Evolutionary conservation across 1,284 basidiomycete species (phyloP).

Genomic region (Pseudozyma pruni): DNA sequence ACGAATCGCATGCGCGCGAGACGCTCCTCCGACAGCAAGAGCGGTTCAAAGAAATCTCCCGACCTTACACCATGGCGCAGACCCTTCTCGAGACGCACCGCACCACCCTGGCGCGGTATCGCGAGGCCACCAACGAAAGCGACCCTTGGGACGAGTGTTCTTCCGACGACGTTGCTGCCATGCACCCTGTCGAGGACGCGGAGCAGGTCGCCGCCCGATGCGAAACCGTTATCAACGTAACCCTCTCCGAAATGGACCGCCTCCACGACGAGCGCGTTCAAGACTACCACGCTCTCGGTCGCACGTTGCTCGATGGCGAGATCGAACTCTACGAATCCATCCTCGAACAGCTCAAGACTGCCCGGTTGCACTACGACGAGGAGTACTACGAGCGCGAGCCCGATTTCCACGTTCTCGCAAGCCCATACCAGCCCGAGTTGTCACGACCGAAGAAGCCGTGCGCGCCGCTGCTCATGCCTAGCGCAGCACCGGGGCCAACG

Average conservation of each 20-base stretch:
- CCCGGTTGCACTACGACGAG: slow-evolving; percentile 36
- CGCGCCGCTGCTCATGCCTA: slow-evolving; percentile 33
- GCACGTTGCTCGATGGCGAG: slow-evolving; percentile 45
- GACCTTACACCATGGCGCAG: slow-evolving; percentile 79
- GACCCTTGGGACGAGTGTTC: slow-evolving; percentile 14
- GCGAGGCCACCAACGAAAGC: slow-evolving; percentile 67
- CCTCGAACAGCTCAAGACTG: slow-evolving; percentile 32
- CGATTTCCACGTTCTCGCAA: slow-evolving; percentile 23
- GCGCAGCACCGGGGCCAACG: slow-evolving; percentile 9
- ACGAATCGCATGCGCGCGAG: slow-evolving; percentile 79
- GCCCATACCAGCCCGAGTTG: slow-evolving; percentile 30
- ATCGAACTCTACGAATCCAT: slow-evolving; percentile 53
- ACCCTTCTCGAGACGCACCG: slow-evolving; percentile 75
- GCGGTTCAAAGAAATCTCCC: slow-evolving; percentile 77
- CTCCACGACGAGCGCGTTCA: slow-evolving; percentile 52
- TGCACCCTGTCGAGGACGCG: slow-evolving; percentile 15
- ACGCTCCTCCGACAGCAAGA: slow-evolving; percentile 80
- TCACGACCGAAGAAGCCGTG: slow-evolving; percentile 15
- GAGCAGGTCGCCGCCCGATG: slow-evolving; percentile 76
- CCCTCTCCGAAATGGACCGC: slow-evolving; percentile 84
- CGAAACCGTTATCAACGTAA: slow-evolving; percentile 86
- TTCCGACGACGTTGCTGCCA: not conserved
- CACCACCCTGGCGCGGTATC: slow-evolving; percentile 70
- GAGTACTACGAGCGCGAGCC: slow-evolving; percentile 35
- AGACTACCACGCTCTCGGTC: slow-evolving; percentile 52